These are phyloP conservation scores for Leptographium flavum DNA, from an alignment of 2,329 filamentous ascomycete genomes.

Conservation along the genomic window DNA sequence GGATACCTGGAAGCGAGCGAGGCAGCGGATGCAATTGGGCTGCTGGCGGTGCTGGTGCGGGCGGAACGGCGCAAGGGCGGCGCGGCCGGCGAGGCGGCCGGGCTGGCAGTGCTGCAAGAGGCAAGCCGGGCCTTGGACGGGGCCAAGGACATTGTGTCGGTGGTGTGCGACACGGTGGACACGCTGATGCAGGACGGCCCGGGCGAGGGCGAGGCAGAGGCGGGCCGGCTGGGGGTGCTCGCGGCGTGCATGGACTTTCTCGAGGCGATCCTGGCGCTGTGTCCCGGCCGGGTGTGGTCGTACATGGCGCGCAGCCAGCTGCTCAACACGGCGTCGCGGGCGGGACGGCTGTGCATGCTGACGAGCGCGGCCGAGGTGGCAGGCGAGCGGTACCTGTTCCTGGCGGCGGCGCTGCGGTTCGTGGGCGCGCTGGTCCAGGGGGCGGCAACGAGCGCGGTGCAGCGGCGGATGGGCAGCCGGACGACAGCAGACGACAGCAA, in stretches of 20 bases:
- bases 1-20: constrained; percentile 43
- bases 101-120: constrained; percentile 40
- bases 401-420: constrained; percentile 57
- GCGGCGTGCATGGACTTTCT: constrained; percentile 68
- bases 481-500: constrained; percentile 34
- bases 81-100: constrained; percentile 14
- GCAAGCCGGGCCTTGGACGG: constrained; percentile 39
- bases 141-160: constrained; percentile 61
- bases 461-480: constrained; percentile 37
- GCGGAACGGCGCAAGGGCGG: constrained; percentile 27
- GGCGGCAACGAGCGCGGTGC: constrained; percentile 53
- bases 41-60: constrained; percentile 58
- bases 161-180: constrained; percentile 79
- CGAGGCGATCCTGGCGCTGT: constrained; percentile 54
- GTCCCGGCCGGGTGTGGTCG: constrained; percentile 80
- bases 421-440: constrained; percentile 67
- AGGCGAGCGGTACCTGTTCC: constrained; percentile 60
- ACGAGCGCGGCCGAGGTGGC: constrained; percentile 73
- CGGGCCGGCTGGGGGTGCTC: constrained; percentile 50
- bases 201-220: constrained; percentile 38
- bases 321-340: constrained; percentile 60
- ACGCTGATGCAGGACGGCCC: constrained; percentile 44
- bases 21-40: constrained; percentile 56
- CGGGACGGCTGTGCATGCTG: constrained; percentile 63
- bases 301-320: constrained; percentile 71